These are phyloP conservation scores for Citrus sinensis DNA, from an alignment of 345 rosid species.

Conservation along the genomic window DVS_A1.0 CM039165.1:33275001-33275500, in stretches of 20 bases:
- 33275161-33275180: not conserved
- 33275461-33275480: slow-evolving; percentile 51
- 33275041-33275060: not conserved
- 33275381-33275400: slow-evolving; percentile 28
- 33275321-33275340: slow-evolving; percentile 50
- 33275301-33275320: slow-evolving; percentile 58
- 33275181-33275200: slow-evolving; percentile 24
- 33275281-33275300: slow-evolving; percentile 50
- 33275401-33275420: slow-evolving; percentile 42
- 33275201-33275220: slow-evolving; percentile 76
- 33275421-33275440: slow-evolving; percentile 70
- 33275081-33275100: not conserved
- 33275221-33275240: slow-evolving; percentile 46
- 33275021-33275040: not conserved
- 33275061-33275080: not conserved
- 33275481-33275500: slow-evolving; percentile 55
- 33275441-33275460: slow-evolving; percentile 33
- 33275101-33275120: not conserved
- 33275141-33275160: not conserved
- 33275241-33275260: slow-evolving; percentile 68
- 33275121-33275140: not conserved
- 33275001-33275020: not conserved
- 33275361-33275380: slow-evolving; percentile 23
- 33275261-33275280: slow-evolving; percentile 50
- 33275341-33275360: slow-evolving; percentile 39